phyloP scores from a whole-genome alignment of 2,329 filamentous ascomycete species.

The Lachnellula subtilissima region DNA sequence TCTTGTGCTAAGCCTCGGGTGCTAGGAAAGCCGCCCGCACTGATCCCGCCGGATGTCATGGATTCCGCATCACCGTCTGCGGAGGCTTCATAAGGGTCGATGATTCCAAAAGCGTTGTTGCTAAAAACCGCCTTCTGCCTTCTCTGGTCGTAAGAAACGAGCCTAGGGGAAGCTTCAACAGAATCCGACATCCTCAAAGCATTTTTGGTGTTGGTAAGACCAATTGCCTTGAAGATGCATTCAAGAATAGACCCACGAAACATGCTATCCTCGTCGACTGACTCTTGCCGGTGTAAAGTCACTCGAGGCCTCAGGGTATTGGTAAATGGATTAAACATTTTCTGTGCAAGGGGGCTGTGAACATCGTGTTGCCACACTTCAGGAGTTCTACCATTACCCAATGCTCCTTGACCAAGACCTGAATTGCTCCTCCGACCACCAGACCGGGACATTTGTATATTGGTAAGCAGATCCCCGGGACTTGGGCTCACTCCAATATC shows the following conservation, averaged over 20 bases:
- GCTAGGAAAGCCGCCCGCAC: constrained; percentile 54
- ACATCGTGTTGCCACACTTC: constrained; percentile 30
- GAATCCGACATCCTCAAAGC: constrained; percentile 65
- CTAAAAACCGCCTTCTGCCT: constrained; percentile 75
- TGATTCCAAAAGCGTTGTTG: constrained; percentile 83
- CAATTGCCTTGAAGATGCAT: constrained; percentile 93
- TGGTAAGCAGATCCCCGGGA: constrained; percentile 75
- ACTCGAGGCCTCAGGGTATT: constrained; percentile 43
- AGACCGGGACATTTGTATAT: constrained; percentile 65
- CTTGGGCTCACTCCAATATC: constrained; percentile 44
- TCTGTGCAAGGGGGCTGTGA: constrained; percentile 37
- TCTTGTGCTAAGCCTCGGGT: constrained; percentile 67
- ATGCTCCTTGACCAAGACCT: constrained; percentile 10
- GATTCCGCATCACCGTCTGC: constrained; percentile 84
- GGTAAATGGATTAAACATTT: constrained; percentile 53
- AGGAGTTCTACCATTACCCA: constrained; percentile 26
- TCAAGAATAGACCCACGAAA: constrained; percentile 89
- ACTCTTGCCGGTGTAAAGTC: constrained; percentile 67
- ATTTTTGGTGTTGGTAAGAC: constrained; percentile 65
- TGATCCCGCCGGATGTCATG: constrained; percentile 64
- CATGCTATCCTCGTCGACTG: constrained; percentile 78
- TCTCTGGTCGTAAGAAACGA: constrained; percentile 78
- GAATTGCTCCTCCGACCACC: constrained; percentile 41
- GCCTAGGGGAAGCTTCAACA: constrained; percentile 75
- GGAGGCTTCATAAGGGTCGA: constrained; percentile 75